Conservation (phyloP, 768 basidiomycete species). For the Neoboletus brunneissimus region DNA sequence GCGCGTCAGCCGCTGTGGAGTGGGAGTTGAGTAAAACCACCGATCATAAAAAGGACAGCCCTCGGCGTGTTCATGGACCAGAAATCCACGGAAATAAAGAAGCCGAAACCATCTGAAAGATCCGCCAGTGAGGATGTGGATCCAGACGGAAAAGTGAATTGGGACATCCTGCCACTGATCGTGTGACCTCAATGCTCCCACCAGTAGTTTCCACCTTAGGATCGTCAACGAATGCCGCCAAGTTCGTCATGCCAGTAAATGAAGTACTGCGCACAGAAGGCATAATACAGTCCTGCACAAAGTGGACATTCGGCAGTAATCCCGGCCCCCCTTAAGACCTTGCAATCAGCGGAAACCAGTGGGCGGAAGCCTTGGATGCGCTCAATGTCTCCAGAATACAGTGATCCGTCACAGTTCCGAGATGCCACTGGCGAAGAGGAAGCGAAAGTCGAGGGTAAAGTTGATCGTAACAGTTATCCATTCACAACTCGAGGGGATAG, state of each 20-base stretch:
- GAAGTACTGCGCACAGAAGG: background rate
- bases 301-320: background rate
- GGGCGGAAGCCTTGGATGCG: background rate
- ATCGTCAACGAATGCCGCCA: background rate
- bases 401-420: background rate
- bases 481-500: background rate
- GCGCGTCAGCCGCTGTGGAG: background rate
- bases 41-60: background rate
- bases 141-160: background rate
- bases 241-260: background rate
- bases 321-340: background rate
- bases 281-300: background rate
- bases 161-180: background rate
- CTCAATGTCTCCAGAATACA: background rate
- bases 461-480: background rate
- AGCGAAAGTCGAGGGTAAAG: background rate
- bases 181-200: background rate
- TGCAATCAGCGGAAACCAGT: background rate
- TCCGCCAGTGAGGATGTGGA: background rate
- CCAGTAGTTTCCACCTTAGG: background rate
- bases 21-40: background rate
- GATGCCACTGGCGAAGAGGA: background rate
- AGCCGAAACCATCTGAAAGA: background rate
- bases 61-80: background rate
- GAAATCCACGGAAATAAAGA: background rate